phyloP scores from a whole-genome alignment of 305 asterid genomes.

The Plantago rigida region DNA sequence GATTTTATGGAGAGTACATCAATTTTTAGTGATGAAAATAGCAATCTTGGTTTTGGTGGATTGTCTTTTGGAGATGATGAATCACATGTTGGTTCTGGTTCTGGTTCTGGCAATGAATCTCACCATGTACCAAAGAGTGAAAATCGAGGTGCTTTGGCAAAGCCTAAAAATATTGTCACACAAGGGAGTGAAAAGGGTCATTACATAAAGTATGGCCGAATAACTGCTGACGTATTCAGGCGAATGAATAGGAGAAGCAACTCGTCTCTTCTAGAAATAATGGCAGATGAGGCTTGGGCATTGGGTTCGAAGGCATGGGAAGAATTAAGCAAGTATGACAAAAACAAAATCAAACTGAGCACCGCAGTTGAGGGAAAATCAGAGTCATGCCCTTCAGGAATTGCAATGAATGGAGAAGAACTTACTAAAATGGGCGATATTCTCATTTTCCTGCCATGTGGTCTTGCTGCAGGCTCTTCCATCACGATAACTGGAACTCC shows the following conservation, averaged over 20 bases:
- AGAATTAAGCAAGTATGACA: conserved; percentile 55
- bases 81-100: conserved; percentile 25
- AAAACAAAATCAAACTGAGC: conserved; percentile 50
- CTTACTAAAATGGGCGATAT: conserved; percentile 37
- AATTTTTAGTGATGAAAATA: conserved; percentile 39
- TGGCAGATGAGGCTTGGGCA: conserved; percentile 90
- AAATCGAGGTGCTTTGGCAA: conserved; percentile 29
- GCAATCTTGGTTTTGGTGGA: conserved; percentile 33
- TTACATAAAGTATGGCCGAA: conserved; percentile 59
- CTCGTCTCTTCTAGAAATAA: conserved; percentile 53
- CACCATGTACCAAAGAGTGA: conserved; percentile 42
- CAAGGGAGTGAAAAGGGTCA: conserved; percentile 26
- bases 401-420: conserved; percentile 57
- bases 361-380: conserved; percentile 72
- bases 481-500: conserved; percentile 87
- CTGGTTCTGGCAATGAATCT: conserved; percentile 40
- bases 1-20: conserved; percentile 57
- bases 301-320: conserved; percentile 85
- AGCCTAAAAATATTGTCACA: conserved; percentile 30
- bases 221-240: conserved; percentile 55
- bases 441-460: conserved; percentile 83
- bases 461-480: conserved; percentile 95
- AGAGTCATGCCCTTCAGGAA: conserved; percentile 87
- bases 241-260: conserved; percentile 45
- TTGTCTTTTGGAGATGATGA: conserved; percentile 35